Base-by-base conservation (phyloP, 2,329 filamentous ascomycete genomes). In the Alternaria alternata region DNA sequence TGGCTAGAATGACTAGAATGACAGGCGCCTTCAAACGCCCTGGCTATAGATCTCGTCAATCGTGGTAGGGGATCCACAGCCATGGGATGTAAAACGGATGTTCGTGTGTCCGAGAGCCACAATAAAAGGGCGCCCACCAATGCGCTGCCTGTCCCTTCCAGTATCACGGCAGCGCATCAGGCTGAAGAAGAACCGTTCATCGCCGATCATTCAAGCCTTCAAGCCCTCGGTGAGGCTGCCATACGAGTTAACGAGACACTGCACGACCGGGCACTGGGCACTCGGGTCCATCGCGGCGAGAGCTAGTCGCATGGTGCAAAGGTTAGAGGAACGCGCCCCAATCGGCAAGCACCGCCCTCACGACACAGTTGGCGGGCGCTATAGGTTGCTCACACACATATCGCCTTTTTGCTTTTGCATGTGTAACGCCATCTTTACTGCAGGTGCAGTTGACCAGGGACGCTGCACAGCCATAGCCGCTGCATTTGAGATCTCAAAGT, bases 21-120 rank as follows among this genome's bases (percentile, higher is more conserved):
- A 69, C 67, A 67, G 66, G 59, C 66, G 66, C 66, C 64, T 22
- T 63, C 60, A 54, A 54, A 61, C 55, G 63, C 66, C 66, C 30
- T 53, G 36, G 56, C 49, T 46, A 42, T 49, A 43, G 44, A 51
- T 42, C 56, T 61, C 57, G 66, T 57, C 51, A 48, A 53, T 28
- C 59, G 61, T 56, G 51, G 61, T 55, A 49, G 61, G 43, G 61
- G 63, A 51, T 61, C 63, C 63, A 62, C 57, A 57, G 60, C 48
- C 48, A 42, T 55, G 58, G 65, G 56, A 48, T 58, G 63, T 52
- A 59, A 42, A 61, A 57, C 55, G 56, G 54, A 64, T 56, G 44
- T 39, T 64, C 55, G 59, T 60, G 58, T 61, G 43, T 36, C 47
- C 42, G 58, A 34, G 30, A 44, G 54, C 58, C 54, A 54, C 36